A percentile compares a stretch with the other conserved stretches of the same genome.
phyloP scores from a whole-genome alignment of 768 basidiomycete species.

The Phlebiopsis flavidoalba region DNA sequence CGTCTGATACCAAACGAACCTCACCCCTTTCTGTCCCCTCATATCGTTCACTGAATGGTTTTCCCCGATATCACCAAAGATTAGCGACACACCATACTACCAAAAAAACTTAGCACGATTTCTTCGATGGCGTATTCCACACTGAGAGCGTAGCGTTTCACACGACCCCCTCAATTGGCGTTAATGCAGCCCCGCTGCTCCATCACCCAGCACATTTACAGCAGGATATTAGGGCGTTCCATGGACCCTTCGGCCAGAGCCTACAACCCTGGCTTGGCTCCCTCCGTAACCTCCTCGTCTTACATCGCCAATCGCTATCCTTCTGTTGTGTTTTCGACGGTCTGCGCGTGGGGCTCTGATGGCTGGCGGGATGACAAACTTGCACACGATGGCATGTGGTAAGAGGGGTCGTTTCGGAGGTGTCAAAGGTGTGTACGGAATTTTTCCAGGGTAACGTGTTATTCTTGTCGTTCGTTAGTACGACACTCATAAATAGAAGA shows the following conservation, averaged over 20 bases:
- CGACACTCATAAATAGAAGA: background rate
- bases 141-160: too few species aligned
- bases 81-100: too few species aligned
- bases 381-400: slow-evolving; percentile 38
- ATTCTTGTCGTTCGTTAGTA: background rate
- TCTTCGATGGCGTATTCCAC: slow-evolving; percentile 50
- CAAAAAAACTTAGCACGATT: too few species aligned
- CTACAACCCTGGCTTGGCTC: slow-evolving; percentile 72
- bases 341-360: slow-evolving; percentile 65
- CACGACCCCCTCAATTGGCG: too few species aligned
- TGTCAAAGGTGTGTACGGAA: slow-evolving; percentile 32
- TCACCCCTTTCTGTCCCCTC: slow-evolving; percentile 61
- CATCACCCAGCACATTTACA: too few species aligned
- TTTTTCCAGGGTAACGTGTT: slow-evolving; percentile 10
- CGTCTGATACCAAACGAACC: too few species aligned
- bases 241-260: slow-evolving; percentile 80
- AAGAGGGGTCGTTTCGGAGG: slow-evolving; percentile 64
- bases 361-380: slow-evolving; percentile 69
- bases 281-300: slow-evolving; percentile 83
- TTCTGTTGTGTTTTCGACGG: slow-evolving; percentile 23
- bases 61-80: too few species aligned
- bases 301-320: slow-evolving; percentile 67
- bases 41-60: too few species aligned
- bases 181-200: too few species aligned
- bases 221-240: slow-evolving; percentile 28